Evolutionary conservation across 108 stramenopile genomes (phyloP).

Genomic region (Cyclotella kingstonii): DNA sequence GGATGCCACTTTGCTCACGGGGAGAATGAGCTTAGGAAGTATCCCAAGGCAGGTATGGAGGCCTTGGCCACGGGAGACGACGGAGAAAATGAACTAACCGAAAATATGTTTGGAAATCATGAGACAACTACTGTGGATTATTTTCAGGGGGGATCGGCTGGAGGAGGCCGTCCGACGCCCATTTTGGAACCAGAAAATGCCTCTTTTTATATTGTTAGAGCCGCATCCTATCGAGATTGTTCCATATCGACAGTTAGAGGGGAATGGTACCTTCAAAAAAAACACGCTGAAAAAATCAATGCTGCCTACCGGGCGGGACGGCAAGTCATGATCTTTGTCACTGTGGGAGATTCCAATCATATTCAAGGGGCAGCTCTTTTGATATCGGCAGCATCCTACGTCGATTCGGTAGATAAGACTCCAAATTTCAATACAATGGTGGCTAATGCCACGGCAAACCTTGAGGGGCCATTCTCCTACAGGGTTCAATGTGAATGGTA

Average conservation of each 20-base stretch:
- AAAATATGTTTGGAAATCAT: conserved; percentile 79
- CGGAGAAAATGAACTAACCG: conserved; percentile 55
- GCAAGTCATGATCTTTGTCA: conserved; percentile 87
- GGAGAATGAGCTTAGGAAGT: conserved; percentile 66
- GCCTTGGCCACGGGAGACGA: conserved; percentile 24
- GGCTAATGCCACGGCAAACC: conserved; percentile 39
- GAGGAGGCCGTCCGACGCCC: conserved; percentile 81
- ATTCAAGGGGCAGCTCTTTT: conserved; percentile 85
- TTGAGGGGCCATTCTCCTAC: conserved; percentile 57
- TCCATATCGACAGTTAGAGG: conserved; percentile 63
- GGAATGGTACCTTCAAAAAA: conserved; percentile 78
- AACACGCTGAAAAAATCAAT: conserved; percentile 74
- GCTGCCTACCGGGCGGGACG: conserved; percentile 52
- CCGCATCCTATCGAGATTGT: conserved; percentile 73
- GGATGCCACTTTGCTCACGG: conserved; percentile 85
- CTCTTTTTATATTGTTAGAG: conserved; percentile 70
- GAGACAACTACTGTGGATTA: conserved; percentile 77
- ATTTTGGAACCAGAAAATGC: conserved; percentile 84
- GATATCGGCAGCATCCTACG: conserved; percentile 57
- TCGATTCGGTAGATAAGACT: conserved; percentile 24
- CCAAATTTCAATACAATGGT: conserved; percentile 2
- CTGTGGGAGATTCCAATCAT: conserved; percentile 74
- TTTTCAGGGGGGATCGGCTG: conserved; percentile 74
- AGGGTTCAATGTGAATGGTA: conserved; percentile 77
- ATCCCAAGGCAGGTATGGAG: conserved; percentile 50